These are phyloP conservation scores for Mycocentrospora acerina DNA, from an alignment of 2,329 filamentous ascomycete genomes.

Conservation along the genomic window DNA sequence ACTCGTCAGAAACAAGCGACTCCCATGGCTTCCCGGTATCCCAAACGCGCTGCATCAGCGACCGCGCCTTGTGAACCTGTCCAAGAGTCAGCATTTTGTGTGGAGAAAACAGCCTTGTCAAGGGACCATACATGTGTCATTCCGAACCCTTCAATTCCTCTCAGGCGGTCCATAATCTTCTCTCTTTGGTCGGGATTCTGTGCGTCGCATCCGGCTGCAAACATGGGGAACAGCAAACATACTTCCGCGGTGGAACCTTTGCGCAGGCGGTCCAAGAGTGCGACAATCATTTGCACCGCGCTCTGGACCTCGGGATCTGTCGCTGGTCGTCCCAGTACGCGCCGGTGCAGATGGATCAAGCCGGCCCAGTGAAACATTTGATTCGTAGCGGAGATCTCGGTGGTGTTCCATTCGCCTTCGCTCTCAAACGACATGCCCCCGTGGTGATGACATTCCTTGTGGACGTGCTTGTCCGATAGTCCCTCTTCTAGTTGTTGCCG, in stretches of 20 bases:
- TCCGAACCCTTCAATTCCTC: constrained; percentile 69
- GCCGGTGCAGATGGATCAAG: constrained; percentile 72
- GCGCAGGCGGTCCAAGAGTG: constrained; percentile 62
- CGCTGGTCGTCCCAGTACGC: constrained; percentile 65
- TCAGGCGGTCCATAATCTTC: constrained; percentile 66
- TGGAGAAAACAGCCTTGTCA: background rate
- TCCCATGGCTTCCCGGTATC: constrained; percentile 69
- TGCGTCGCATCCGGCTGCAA: constrained; percentile 78
- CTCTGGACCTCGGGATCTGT: constrained; percentile 62
- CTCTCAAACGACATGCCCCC: constrained; percentile 38
- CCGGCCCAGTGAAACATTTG: constrained; percentile 79
- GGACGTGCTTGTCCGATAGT: constrained; percentile 36
- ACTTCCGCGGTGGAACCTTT: constrained; percentile 71
- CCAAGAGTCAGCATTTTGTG: constrained; percentile 1
- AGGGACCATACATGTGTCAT: constrained; percentile 67
- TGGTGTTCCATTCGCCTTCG: constrained; percentile 56
- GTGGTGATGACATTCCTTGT: constrained; percentile 47
- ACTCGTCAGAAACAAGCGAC: constrained; percentile 65
- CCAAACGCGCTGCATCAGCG: constrained; percentile 70
- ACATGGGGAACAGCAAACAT: constrained; percentile 77
- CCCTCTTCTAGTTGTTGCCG: constrained; percentile 62
- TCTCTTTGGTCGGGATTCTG: constrained; percentile 56
- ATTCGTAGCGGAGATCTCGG: constrained; percentile 71
- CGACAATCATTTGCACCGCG: constrained; percentile 64
- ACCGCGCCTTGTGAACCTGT: constrained; percentile 61